Percentiles rank a stretch among this genome's conserved stretches.
These are phyloP conservation scores for Opeltia flavorubescens DNA, from an alignment of 495 filamentous ascomycete genomes.

Conservation along the genomic window DNA sequence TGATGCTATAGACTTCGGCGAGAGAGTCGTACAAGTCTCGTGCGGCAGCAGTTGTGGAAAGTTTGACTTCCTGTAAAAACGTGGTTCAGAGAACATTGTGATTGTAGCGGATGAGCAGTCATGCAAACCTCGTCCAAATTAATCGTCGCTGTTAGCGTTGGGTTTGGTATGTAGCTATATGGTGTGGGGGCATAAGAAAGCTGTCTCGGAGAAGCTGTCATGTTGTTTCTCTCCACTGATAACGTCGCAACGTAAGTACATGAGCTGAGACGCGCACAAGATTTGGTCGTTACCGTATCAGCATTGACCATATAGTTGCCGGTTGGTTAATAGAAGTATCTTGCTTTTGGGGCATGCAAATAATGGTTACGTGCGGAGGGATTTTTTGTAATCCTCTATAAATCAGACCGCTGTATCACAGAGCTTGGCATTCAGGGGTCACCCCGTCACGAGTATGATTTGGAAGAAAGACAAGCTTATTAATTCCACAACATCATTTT, in stretches of 20 bases:
- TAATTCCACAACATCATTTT: too few species aligned
- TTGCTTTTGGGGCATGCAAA: too few species aligned
- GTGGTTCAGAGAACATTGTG: not conserved
- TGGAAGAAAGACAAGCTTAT: too few species aligned
- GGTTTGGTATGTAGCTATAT: slow-evolving; percentile 77
- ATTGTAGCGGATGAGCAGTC: slow-evolving; percentile 14
- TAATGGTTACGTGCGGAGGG: too few species aligned
- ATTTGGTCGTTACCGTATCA: too few species aligned
- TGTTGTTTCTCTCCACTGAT: not conserved
- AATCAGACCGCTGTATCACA: too few species aligned
- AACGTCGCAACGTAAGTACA: not conserved
- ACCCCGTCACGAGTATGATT: too few species aligned
- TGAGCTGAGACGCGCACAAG: too few species aligned
- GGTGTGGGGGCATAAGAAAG: slow-evolving; percentile 75
- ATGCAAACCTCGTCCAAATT: slow-evolving; percentile 69
- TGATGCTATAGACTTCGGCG: slow-evolving; percentile 94
- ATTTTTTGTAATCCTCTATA: too few species aligned
- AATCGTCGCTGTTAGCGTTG: slow-evolving; percentile 67
- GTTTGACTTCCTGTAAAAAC: slow-evolving; percentile 67
- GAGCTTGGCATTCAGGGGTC: too few species aligned
- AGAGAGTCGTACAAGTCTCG: slow-evolving; percentile 91
- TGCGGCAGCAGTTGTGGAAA: slow-evolving; percentile 69
- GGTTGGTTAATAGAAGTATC: too few species aligned
- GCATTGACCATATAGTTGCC: too few species aligned
- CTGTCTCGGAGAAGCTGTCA: slow-evolving; percentile 15